Percentiles rank a stretch among this genome's conserved stretches.
Evolutionary conservation across 345 rosid species (phyloP).

Genomic region (Syzygium jambos): DNA sequence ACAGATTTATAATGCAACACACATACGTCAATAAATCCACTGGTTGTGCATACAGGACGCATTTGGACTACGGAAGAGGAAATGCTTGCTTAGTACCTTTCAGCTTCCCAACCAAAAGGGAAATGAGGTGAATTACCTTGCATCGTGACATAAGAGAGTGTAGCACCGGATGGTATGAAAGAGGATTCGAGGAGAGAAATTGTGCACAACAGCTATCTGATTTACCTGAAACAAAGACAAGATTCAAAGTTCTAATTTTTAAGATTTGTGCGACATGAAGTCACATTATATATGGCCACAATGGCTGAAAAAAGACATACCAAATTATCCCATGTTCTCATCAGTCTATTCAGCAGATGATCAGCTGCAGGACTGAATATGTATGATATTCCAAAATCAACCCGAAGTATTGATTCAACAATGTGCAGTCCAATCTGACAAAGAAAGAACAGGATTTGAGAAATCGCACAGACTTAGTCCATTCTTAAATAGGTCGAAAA

Average conservation of each 20-base stretch:
- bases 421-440: constrained; percentile 4
- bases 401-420: constrained; percentile 5
- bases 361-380: not conserved
- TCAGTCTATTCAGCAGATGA: not conserved
- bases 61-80: not conserved
- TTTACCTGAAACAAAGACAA: not conserved
- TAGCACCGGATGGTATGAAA: constrained; percentile 8
- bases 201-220: not conserved
- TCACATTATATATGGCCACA: not conserved
- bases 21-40: not conserved
- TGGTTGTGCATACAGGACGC: not conserved
- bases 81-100: not conserved
- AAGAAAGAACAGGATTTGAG: not conserved
- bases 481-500: not conserved
- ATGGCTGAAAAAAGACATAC: not conserved
- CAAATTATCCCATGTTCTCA: not conserved
- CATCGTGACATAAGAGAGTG: not conserved
- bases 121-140: not conserved
- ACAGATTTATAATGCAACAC: not conserved
- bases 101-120: not conserved
- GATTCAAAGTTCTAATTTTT: not conserved
- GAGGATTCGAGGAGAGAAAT: not conserved
- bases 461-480: not conserved
- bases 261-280: not conserved
- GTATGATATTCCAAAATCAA: not conserved